These are phyloP conservation scores for Dicorynia guianensis DNA, from an alignment of 306 rosid genomes.

Conservation along the genomic window DNA sequence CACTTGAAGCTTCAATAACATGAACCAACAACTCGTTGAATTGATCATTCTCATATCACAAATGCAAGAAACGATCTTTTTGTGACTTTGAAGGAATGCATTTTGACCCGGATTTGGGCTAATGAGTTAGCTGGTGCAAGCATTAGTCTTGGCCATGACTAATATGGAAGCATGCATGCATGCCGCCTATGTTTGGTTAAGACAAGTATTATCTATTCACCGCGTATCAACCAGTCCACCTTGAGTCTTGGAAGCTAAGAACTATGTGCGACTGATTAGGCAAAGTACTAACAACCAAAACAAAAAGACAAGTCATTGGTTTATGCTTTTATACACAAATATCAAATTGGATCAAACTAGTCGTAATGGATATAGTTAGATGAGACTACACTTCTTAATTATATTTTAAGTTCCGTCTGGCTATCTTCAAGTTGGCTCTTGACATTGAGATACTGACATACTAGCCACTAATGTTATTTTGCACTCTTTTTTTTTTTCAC, in stretches of 20 bases:
- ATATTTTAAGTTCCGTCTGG: too few relatives aligned
- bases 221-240: conserved; percentile 34
- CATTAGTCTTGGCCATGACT: conserved; percentile 8
- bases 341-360: too few relatives aligned
- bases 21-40: not conserved
- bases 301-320: not conserved
- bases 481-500: too few relatives aligned
- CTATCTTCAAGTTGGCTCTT: too few relatives aligned
- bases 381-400: too few relatives aligned
- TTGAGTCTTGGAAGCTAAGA: conserved; percentile 26
- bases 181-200: not conserved
- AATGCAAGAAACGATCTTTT: not conserved
- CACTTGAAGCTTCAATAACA: conserved; percentile 5
- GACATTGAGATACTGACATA: too few relatives aligned
- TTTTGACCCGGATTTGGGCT: conserved; percentile 23
- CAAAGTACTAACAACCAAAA: not conserved
- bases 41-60: not conserved
- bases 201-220: not conserved
- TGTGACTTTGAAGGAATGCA: conserved; percentile 44
- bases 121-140: not conserved
- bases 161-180: conserved; percentile 39
- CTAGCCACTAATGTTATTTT: too few relatives aligned
- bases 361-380: too few relatives aligned
- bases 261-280: not conserved
- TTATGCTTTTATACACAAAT: too few relatives aligned